phyloP scores from a whole-genome alignment of 257 asterid species.

The Fraxinus excelsior region DNA sequence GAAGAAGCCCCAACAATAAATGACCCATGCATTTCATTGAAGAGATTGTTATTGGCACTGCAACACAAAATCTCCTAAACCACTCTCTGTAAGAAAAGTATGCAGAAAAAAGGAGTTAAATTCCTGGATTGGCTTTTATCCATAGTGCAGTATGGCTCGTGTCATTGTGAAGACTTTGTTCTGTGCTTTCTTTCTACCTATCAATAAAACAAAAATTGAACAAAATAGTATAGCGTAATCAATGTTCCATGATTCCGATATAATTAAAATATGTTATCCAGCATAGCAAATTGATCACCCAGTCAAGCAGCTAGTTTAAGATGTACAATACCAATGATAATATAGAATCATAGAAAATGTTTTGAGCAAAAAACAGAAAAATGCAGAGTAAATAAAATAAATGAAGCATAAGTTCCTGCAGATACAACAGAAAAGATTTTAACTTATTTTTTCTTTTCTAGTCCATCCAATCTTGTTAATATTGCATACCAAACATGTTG shows the following conservation, averaged over 20 bases:
- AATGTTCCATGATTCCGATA: background rate
- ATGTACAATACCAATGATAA: background rate
- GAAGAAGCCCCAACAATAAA: conserved; percentile 1
- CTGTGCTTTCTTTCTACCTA: background rate
- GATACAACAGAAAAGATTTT: background rate
- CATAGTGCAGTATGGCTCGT: background rate
- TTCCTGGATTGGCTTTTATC: background rate
- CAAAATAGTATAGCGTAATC: background rate
- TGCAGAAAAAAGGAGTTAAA: background rate
- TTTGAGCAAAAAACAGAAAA: background rate
- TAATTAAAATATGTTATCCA: background rate
- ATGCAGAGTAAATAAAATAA: background rate
- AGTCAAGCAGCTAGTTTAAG: background rate
- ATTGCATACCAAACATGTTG: background rate
- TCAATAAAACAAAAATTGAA: background rate
- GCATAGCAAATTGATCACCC: background rate
- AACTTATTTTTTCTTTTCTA: background rate
- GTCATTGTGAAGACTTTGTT: background rate
- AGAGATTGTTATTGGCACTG: background rate
- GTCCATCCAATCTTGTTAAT: background rate
- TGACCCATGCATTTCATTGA: background rate
- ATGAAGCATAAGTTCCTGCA: background rate
- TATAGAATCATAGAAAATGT: background rate
- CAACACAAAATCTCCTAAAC: background rate
- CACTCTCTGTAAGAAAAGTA: background rate